These are phyloP conservation scores for Phytomonas francai DNA, from an alignment of 208 protist species.

Conservation along the genomic window DNA sequence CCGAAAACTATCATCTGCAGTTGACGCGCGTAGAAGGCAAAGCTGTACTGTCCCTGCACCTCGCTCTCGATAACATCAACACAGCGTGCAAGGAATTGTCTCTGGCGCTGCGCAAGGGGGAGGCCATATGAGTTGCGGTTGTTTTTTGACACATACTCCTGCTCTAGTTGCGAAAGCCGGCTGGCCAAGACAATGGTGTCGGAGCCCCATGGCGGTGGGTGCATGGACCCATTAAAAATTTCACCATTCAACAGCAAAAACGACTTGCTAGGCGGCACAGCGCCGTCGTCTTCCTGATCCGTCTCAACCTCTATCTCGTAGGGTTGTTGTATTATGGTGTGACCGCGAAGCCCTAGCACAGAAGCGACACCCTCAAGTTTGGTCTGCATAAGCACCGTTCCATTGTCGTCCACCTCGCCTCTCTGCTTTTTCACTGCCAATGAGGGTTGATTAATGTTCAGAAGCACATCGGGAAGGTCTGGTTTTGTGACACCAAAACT, in stretches of 20 bases:
- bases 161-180: slow-evolving; percentile 52
- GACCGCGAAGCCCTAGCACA: slow-evolving; percentile 58
- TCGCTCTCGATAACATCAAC: slow-evolving; percentile 59
- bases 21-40: slow-evolving; percentile 62
- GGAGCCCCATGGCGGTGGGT: slow-evolving; percentile 48
- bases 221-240: slow-evolving; percentile 69
- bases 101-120: slow-evolving; percentile 28
- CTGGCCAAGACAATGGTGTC: slow-evolving; percentile 64
- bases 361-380: slow-evolving; percentile 43
- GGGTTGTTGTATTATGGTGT: slow-evolving; percentile 47
- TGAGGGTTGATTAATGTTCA: not conserved
- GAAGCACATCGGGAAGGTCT: slow-evolving; percentile 3
- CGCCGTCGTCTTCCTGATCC: slow-evolving; percentile 13
- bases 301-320: slow-evolving; percentile 46
- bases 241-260: slow-evolving; percentile 86
- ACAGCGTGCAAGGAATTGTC: slow-evolving; percentile 44
- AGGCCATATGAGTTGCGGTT: not conserved
- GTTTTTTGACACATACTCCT: slow-evolving; percentile 17
- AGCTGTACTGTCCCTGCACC: slow-evolving; percentile 77
- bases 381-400: slow-evolving; percentile 15
- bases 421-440: not conserved
- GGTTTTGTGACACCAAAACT: slow-evolving; percentile 24
- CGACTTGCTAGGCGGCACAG: slow-evolving; percentile 8
- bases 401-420: not conserved
- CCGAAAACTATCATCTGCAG: slow-evolving; percentile 77